Base-by-base conservation (phyloP, 2,329 filamentous ascomycete species). In the Pestalotiopsis sp. region DNA sequence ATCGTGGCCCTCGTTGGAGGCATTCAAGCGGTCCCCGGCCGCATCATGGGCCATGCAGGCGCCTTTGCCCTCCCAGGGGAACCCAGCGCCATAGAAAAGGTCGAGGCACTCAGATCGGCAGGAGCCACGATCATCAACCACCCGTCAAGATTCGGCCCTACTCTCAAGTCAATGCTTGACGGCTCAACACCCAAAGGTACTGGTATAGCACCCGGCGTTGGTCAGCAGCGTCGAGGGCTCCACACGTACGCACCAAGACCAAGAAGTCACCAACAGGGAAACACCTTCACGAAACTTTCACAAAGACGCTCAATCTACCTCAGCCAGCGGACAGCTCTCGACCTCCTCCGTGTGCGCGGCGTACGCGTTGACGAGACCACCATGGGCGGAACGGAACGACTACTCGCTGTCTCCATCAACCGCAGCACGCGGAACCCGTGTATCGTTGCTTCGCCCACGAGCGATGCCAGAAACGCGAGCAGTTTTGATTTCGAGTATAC, bases 11-110 rank as follows among this genome's bases (percentile, higher is more conserved):
- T 94, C 5, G 84, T 95, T 36, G 92, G 88, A 38, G 92, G 93
- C 4, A 81, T 90, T 62, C 81, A 88, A 71, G 90, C 90, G n/a
- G 85, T 86, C 5, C 81, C 84, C 17, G 90, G 90, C 14, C 86
- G 87, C 25, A 86, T 94, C 58, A 94, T 95, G 92, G 93, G 93
- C 11, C 93, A 95, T 77, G 91, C 92, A 11, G 93, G 93, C 58
- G 93, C 93, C 14, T 93, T 92, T 83, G 84, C 85, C 66, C 85
- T 89, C 1, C 85, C 89, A 6, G 91, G 90, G 23, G 92, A 95
- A 76, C 87, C 89, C 3, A 85, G 85, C 69, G 88, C 90, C 0
- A 80, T 84, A 52, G 84, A 85, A n/a, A 95, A 95, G 79, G 88
- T 91, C 69, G 85, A 84, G 57, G 86, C 89, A 1, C 83, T 95